A percentile compares a stretch with the other conserved stretches of the same genome.
Evolutionary conservation across 1,139 yeast genomes (phyloP).

Genomic region (Pichia sp.): DNA sequence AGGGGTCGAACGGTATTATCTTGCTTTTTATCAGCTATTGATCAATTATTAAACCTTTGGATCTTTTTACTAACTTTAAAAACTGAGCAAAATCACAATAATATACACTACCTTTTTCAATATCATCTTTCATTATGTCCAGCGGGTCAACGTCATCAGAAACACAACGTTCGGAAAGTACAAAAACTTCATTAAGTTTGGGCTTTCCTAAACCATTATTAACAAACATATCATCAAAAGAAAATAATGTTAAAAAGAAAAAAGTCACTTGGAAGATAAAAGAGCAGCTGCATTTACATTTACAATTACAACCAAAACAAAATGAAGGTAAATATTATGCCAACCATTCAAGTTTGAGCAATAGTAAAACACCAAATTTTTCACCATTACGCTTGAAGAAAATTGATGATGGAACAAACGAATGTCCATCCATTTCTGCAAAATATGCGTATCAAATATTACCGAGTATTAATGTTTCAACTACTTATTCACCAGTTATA

Average conservation of each 20-base stretch:
- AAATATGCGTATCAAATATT: slow-evolving; percentile 3
- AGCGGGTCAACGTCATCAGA: not conserved
- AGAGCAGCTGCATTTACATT: slow-evolving; percentile 4
- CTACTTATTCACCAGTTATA: slow-evolving; percentile 1
- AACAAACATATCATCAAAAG: not conserved
- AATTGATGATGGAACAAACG: not conserved
- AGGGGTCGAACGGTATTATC: not conserved
- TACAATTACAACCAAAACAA: slow-evolving; percentile 2
- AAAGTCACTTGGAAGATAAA: slow-evolving; percentile 7
- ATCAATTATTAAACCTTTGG: not conserved
- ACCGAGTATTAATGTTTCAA: not conserved
- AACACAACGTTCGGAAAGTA: not conserved
- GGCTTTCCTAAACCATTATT: not conserved
- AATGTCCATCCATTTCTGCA: not conserved
- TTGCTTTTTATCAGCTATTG: not conserved
- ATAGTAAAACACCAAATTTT: slow-evolving; percentile 1
- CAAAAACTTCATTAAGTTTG: not conserved
- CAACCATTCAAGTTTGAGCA: not conserved
- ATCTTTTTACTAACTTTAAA: not conserved
- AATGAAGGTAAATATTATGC: not conserved
- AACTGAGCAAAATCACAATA: not conserved
- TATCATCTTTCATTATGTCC: not conserved
- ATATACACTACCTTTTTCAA: not conserved
- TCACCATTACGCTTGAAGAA: slow-evolving; percentile 7
- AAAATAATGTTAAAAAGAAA: slow-evolving; percentile 1